phyloP scores from a whole-genome alignment of 352 stramenopile species.

The Pythium pyrilobum region DNA sequence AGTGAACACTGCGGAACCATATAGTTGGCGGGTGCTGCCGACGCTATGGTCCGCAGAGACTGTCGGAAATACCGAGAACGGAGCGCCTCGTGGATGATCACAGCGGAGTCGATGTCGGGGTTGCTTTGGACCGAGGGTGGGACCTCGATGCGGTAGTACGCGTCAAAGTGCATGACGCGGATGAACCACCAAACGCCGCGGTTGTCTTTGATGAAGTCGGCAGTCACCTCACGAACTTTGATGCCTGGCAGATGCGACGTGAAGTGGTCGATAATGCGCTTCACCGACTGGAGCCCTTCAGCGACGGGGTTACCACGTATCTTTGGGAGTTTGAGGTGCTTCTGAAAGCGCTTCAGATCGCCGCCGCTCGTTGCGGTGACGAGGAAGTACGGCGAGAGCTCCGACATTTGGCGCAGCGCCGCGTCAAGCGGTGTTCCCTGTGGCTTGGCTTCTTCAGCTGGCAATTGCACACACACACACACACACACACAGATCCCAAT shows the following conservation, averaged over 20 bases:
- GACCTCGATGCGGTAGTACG: conserved; percentile 28
- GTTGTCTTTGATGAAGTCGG: conserved; percentile 68
- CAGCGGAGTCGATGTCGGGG: conserved; percentile 16
- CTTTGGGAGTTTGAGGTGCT: conserved; percentile 35
- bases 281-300: conserved; percentile 40
- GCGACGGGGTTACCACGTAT: conserved; percentile 49
- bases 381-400: conserved; percentile 17
- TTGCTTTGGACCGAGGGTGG: conserved; percentile 22
- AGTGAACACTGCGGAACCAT: conserved; percentile 43
- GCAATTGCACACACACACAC: neutral
- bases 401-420: conserved; percentile 14
- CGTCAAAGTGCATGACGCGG: conserved; percentile 49
- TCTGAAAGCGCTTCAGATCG: conserved; percentile 22
- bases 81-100: conserved; percentile 32
- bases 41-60: neutral
- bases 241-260: conserved; percentile 53
- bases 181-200: conserved; percentile 66
- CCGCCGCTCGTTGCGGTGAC: conserved; percentile 18
- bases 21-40: conserved; percentile 4
- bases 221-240: conserved; percentile 46
- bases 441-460: neutral
- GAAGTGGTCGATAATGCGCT: conserved; percentile 58
- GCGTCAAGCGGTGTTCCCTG: conserved; percentile 19
- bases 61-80: conserved; percentile 37
- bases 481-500: too few species aligned